Percentiles rank a stretch among this genome's conserved stretches.
phyloP scores from a whole-genome alignment of 805 yeast species.

The Kluyveromyces starmeri region DNA sequence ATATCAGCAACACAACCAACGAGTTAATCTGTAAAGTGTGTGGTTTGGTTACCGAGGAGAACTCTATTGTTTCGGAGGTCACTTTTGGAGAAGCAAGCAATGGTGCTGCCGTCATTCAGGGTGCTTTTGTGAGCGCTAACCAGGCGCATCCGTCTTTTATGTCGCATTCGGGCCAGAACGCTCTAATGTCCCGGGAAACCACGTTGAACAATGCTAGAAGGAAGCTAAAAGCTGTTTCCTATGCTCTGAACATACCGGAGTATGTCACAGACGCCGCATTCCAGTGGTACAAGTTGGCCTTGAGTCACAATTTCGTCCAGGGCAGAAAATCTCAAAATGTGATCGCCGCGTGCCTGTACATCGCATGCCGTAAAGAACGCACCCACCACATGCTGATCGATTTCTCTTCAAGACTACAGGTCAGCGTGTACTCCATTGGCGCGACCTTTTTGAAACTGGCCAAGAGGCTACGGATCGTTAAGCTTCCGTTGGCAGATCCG shows the following conservation, averaged over 20 bases:
- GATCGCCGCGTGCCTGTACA: slow-evolving; percentile 86
- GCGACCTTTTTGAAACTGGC: slow-evolving; percentile 92
- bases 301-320: slow-evolving; percentile 84
- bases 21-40: slow-evolving; percentile 75
- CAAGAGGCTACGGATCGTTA: slow-evolving; percentile 67
- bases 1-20: slow-evolving; percentile 50
- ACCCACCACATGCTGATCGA: slow-evolving; percentile 96
- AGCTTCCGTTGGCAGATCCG: slow-evolving; percentile 87
- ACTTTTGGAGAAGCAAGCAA: slow-evolving; percentile 85
- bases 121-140: slow-evolving; percentile 84
- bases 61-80: slow-evolving; percentile 91
- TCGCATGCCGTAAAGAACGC: slow-evolving; percentile 85
- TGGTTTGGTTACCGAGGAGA: slow-evolving; percentile 84
- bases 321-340: slow-evolving; percentile 97
- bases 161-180: slow-evolving; percentile 50
- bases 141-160: slow-evolving; percentile 64
- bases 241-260: slow-evolving; percentile 71
- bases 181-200: slow-evolving; percentile 82
- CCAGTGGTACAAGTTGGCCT: slow-evolving; percentile 82
- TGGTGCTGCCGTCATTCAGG: slow-evolving; percentile 95
- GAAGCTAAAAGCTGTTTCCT: slow-evolving; percentile 71
- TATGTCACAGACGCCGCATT: slow-evolving; percentile 78
- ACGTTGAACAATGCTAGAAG: slow-evolving; percentile 78
- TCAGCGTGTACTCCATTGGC: slow-evolving; percentile 89
- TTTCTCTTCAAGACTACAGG: slow-evolving; percentile 81